Percentiles rank a stretch among this genome's conserved stretches.
phyloP scores from a whole-genome alignment of 805 yeast species.

The Lipomyces yamanashiensis region DNA sequence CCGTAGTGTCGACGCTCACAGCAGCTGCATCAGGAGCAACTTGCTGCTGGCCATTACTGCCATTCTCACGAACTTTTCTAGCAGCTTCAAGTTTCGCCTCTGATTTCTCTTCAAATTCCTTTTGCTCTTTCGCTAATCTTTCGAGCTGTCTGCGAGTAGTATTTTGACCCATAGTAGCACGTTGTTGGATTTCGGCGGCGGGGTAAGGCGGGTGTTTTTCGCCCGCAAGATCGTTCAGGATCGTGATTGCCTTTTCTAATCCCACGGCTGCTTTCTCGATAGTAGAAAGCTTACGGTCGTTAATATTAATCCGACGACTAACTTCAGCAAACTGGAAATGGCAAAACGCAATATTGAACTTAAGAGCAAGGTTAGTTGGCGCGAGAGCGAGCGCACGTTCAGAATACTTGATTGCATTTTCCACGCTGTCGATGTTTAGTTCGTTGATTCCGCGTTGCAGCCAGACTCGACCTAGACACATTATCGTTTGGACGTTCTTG shows the following conservation, averaged over 20 bases:
- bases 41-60: constrained; percentile 37
- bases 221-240: constrained; percentile 63
- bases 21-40: not conserved
- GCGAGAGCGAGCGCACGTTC: constrained; percentile 57
- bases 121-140: constrained; percentile 72
- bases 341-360: constrained; percentile 81
- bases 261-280: constrained; percentile 61
- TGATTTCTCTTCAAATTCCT: constrained; percentile 62
- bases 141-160: constrained; percentile 75
- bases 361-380: constrained; percentile 53
- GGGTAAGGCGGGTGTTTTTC: constrained; percentile 75
- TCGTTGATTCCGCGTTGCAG: constrained; percentile 73
- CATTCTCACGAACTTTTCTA: constrained; percentile 64
- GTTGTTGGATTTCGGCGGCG: constrained; percentile 74
- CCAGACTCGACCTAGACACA: constrained; percentile 89
- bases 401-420: constrained; percentile 66
- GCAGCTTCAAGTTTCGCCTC: constrained; percentile 74
- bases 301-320: constrained; percentile 62
- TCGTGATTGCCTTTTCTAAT: constrained; percentile 63
- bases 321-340: constrained; percentile 87
- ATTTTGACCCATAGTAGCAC: constrained; percentile 83
- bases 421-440: constrained; percentile 62
- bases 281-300: constrained; percentile 65
- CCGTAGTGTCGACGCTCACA: constrained; percentile 1
- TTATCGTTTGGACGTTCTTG: constrained; percentile 66